These are phyloP conservation scores for Pythium rishiriense DNA, from an alignment of 352 stramenopile species.

Conservation along the genomic window DNA sequence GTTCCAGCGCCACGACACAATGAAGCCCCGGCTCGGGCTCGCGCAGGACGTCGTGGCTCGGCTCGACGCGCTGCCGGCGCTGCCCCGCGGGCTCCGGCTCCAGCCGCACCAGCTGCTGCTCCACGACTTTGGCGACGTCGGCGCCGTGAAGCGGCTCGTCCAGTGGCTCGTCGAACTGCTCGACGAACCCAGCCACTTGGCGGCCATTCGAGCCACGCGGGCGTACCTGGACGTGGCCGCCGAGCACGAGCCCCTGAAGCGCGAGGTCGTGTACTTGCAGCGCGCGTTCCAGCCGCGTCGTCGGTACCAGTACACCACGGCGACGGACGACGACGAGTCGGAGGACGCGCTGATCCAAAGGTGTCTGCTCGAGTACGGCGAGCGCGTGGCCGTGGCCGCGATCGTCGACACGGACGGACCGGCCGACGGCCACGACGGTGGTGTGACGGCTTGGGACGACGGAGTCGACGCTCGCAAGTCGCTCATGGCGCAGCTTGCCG, in stretches of 20 bases:
- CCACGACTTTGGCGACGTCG: constrained; percentile 77
- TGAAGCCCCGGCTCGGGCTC: constrained; percentile 69
- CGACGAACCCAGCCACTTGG: constrained; percentile 31
- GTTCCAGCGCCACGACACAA: constrained; percentile 62
- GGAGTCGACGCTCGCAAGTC: constrained; percentile 1
- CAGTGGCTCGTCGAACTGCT: constrained; percentile 47
- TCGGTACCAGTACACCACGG: constrained; percentile 42
- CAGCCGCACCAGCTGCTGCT: constrained; percentile 76
- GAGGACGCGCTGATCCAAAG: constrained; percentile 76
- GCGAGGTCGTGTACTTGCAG: constrained; percentile 47
- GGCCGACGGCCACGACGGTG: background rate
- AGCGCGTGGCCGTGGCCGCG: constrained; percentile 36
- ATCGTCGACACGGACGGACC: constrained; percentile 5
- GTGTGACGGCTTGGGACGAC: background rate
- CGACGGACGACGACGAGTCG: constrained; percentile 33
- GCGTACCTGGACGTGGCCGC: constrained; percentile 34
- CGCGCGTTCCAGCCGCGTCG: constrained; percentile 40
- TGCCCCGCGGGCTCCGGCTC: constrained; percentile 34
- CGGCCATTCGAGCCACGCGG: constrained; percentile 33
- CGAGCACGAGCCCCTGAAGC: constrained; percentile 30
- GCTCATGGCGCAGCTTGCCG: constrained; percentile 24
- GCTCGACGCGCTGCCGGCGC: constrained; percentile 42
- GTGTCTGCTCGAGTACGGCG: constrained; percentile 83
- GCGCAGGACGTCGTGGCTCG: constrained; percentile 56
- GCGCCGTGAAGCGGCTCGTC: constrained; percentile 50